A percentile compares a stretch with the other conserved stretches of the same genome.
phyloP scores from a whole-genome alignment of 2,329 filamentous ascomycete genomes.

The Tricladium varicosporioides region DNA sequence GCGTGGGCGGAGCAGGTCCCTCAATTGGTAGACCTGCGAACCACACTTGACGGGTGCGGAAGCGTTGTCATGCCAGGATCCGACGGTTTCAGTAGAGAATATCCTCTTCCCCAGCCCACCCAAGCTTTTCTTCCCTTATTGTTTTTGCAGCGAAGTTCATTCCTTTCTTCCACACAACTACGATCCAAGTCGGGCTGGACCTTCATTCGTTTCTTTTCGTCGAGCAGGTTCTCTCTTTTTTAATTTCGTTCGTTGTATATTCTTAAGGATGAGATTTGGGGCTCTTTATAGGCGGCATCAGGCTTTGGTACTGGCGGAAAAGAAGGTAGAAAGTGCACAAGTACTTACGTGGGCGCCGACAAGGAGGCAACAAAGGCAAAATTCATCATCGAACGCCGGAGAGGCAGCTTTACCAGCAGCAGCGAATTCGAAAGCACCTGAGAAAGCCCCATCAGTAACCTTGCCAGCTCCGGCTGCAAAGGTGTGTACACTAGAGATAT shows the following conservation, averaged over 20 bases:
- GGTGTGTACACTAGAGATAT: not conserved
- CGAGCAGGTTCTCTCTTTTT: slow-evolving; percentile 7
- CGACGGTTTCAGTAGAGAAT: slow-evolving; percentile 1
- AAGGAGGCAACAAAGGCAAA: no score
- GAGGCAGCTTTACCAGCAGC: no score
- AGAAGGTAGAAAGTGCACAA: not conserved
- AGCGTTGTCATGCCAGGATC: not conserved
- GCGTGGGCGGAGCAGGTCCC: not conserved
- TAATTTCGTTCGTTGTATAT: not conserved
- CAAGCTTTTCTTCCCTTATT: not conserved
- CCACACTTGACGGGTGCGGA: not conserved
- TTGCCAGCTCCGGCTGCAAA: not conserved
- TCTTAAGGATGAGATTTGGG: slow-evolving; percentile 6
- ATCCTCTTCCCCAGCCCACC: not conserved
- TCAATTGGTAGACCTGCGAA: not conserved
- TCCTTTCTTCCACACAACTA: not conserved
- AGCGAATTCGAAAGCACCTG: no score
- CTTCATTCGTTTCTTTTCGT: slow-evolving; percentile 4
- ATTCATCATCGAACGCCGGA: no score
- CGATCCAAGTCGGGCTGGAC: slow-evolving; percentile 1
- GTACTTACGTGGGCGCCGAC: no score
- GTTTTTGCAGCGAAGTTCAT: not conserved
- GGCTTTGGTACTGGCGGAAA: not conserved
- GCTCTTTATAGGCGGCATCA: not conserved
- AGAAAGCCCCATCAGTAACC: not conserved